Percentiles rank a stretch among this genome's conserved stretches.
These are phyloP conservation scores for Aspergillus carbonarius DNA, from an alignment of 2,329 filamentous ascomycete genomes.

Conservation along the genomic window DNA sequence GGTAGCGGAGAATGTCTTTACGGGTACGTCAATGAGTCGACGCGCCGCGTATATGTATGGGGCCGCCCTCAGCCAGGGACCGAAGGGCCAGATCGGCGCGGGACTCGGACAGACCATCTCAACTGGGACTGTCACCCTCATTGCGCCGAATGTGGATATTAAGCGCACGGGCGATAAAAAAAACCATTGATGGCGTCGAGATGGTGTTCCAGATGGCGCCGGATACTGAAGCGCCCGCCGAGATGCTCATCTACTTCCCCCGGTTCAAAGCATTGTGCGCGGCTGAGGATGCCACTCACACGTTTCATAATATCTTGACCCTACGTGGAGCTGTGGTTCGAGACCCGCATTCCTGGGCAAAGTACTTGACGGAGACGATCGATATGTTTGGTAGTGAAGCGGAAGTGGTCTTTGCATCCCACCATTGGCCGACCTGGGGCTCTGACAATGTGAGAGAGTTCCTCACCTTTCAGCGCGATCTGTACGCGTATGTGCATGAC, in stretches of 20 bases:
- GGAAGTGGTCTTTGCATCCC: constrained; percentile 38
- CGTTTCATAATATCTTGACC: constrained; percentile 45
- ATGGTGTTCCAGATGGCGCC: constrained; percentile 45
- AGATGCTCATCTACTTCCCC: constrained; percentile 45
- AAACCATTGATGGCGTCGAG: constrained; percentile 35
- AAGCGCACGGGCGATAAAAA: constrained; percentile 30
- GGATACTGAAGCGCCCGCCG: constrained; percentile 44
- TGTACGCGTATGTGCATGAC: constrained; percentile 44
- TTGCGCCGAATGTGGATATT: constrained; percentile 38
- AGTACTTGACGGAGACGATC: constrained; percentile 38
- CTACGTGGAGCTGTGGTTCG: constrained; percentile 44
- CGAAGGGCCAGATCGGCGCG: constrained; percentile 38
- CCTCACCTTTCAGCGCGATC: constrained; percentile 39
- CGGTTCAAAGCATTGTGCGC: constrained; percentile 37
- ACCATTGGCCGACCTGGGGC: constrained; percentile 46
- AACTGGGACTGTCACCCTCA: constrained; percentile 30
- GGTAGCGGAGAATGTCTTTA: constrained; percentile 41
- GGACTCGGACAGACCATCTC: constrained; percentile 37
- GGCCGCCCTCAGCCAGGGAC: constrained; percentile 23
- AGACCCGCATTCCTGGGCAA: constrained; percentile 42
- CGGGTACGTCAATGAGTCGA: constrained; percentile 40
- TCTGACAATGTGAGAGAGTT: constrained; percentile 23
- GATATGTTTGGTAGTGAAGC: constrained; percentile 29
- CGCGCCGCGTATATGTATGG: constrained; percentile 46
- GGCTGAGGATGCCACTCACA: constrained; percentile 42